Percentiles rank a stretch among this genome's conserved stretches.
phyloP scores from a whole-genome alignment of 495 filamentous ascomycete species.

The Jackrogersella multiformis region DNA sequence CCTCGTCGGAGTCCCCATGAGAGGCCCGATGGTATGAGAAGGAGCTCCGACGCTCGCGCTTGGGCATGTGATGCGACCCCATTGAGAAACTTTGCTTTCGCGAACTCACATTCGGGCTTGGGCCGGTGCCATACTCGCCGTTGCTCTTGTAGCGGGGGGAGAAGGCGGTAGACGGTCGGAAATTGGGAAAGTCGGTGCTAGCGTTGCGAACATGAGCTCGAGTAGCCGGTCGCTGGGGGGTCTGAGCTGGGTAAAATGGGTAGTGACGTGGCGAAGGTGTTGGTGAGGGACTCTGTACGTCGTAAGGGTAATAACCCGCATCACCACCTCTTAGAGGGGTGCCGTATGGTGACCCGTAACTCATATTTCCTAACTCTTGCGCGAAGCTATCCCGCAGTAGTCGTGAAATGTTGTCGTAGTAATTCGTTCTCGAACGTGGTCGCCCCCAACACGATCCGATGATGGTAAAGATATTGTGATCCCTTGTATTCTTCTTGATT shows the following conservation, averaged over 20 bases:
- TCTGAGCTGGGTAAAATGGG: slow-evolving; percentile 54
- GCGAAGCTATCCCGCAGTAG: slow-evolving; percentile 42
- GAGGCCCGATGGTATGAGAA: slow-evolving; percentile 65
- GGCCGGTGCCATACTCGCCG: slow-evolving; percentile 64
- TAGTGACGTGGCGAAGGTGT: slow-evolving; percentile 61
- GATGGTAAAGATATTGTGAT: slow-evolving; percentile 17
- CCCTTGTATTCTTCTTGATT: slow-evolving; percentile 34
- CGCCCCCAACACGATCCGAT: slow-evolving; percentile 38
- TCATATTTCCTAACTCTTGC: slow-evolving; percentile 52
- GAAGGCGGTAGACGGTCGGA: slow-evolving; percentile 50
- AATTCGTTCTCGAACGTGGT: slow-evolving; percentile 22
- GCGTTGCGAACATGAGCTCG: slow-evolving; percentile 57
- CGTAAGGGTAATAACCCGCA: slow-evolving; percentile 51
- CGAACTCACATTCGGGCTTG: slow-evolving; percentile 63
- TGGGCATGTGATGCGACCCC: slow-evolving; percentile 53
- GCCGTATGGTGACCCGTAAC: slow-evolving; percentile 57
- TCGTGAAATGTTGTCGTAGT: slow-evolving; percentile 16
- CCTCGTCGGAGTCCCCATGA: slow-evolving; percentile 69
- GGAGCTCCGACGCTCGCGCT: slow-evolving; percentile 60
- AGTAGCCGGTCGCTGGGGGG: slow-evolving; percentile 58
- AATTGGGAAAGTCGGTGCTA: slow-evolving; percentile 52
- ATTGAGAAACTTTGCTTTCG: slow-evolving; percentile 59
- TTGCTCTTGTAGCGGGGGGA: slow-evolving; percentile 63
- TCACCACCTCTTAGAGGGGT: slow-evolving; percentile 51
- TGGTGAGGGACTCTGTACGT: slow-evolving; percentile 59